Evolutionary conservation across 2,329 filamentous ascomycete genomes (phyloP), one percentile per base, ranked within the genome.

Genomic region (Fusarium napiforme): DNA sequence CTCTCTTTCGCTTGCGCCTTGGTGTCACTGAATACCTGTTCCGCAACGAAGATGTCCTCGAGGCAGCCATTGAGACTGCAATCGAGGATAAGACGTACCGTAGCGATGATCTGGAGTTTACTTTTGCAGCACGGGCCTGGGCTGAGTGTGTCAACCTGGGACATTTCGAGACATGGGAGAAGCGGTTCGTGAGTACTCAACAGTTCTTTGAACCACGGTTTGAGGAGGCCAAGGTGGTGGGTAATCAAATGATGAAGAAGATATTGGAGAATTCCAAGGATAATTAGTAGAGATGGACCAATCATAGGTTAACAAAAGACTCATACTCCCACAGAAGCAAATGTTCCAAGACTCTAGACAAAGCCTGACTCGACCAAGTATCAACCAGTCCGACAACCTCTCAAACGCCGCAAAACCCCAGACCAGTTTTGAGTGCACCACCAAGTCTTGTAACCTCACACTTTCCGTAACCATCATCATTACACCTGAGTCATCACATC

Each of bases 21-120:
- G 96, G 96, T 64, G 97, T 98, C n/a, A 96, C 95, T 2, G 96
- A 99, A 84, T 96, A 97, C 81, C 87, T 99, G 42, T 99, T 98
- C 86, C 92, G 95, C 73, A 95, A 95, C 78, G 87, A 90, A 23
- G 89, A 89, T 6, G 86, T 97, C 59, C 90, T 99, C 19, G 92
- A 97, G 57, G 94, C 96, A 80, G 93, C 93, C 30, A 89, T 99
- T 76, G 89, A 92, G 55, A 96, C 94, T 12, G 96, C 95, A 7
- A 91, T 98, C 77, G 89, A 96, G 73, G 96, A 99, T 82, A 92
- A 93, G 77, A 96, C 92, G 0, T 99, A 98, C 84, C 89, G 96
- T n/a, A 93, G 92, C 30, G 96, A 99, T 79, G 96, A 99, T 81
- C 86, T 99, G 64, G 96, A 99, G 83, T 99, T 99, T 80, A 97